Evolutionary conservation across 2,329 filamentous ascomycete genomes (phyloP).

Genomic region (Fusarium denticulatum): DNA sequence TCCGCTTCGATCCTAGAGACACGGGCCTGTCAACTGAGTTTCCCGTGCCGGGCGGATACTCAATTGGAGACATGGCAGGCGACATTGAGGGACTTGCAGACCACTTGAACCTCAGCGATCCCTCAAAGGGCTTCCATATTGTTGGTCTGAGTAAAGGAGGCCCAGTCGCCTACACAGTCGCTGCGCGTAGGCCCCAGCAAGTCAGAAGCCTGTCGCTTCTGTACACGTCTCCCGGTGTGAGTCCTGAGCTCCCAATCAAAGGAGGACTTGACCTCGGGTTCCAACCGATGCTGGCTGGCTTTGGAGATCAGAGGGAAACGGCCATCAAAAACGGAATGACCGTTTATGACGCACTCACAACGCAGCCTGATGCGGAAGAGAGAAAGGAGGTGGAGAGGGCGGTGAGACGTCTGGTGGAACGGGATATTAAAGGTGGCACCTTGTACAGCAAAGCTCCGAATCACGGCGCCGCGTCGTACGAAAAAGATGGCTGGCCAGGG

Average conservation of each 20-base stretch:
- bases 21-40: slow-evolving; percentile 42
- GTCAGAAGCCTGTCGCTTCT: slow-evolving; percentile 40
- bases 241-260: slow-evolving; percentile 18
- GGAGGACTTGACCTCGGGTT: not conserved
- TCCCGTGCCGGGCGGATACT: slow-evolving; percentile 37
- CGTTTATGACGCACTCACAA: slow-evolving; percentile 15
- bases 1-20: slow-evolving; percentile 41
- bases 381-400: not conserved
- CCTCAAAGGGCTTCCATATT: slow-evolving; percentile 35
- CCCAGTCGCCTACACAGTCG: slow-evolving; percentile 36
- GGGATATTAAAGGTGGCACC: slow-evolving; percentile 37
- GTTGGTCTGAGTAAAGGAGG: slow-evolving; percentile 44
- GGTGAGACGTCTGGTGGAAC: not conserved
- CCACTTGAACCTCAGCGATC: slow-evolving; percentile 33
- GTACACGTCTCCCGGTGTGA: slow-evolving; percentile 36
- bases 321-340: not conserved
- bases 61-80: slow-evolving; percentile 40
- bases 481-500: slow-evolving; percentile 38
- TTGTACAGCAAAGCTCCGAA: slow-evolving; percentile 42
- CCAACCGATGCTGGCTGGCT: not conserved
- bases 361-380: slow-evolving; percentile 16
- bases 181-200: slow-evolving; percentile 24
- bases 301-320: not conserved
- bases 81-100: slow-evolving; percentile 43
- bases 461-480: slow-evolving; percentile 38